These are phyloP conservation scores for Bauhinia variegata DNA, from an alignment of 306 rosid species.

Conservation along the genomic window DNA sequence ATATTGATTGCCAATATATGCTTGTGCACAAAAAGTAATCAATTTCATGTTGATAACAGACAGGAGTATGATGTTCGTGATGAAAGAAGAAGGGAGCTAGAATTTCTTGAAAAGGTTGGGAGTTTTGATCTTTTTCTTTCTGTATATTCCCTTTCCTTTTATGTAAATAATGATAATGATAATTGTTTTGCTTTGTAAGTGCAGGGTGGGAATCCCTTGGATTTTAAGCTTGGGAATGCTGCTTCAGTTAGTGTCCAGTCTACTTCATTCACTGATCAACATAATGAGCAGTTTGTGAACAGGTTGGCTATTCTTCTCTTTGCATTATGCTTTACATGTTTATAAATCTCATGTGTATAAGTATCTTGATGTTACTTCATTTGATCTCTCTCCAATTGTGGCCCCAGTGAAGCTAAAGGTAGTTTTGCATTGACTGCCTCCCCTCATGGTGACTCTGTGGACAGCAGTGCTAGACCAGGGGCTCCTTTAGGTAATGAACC, in stretches of 20 bases:
- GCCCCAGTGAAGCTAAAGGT: slow-evolving; percentile 92
- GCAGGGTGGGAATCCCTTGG: slow-evolving; percentile 98
- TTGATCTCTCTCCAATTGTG: slow-evolving; percentile 25
- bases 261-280: slow-evolving; percentile 91
- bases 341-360: slow-evolving; percentile 27
- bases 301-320: slow-evolving; percentile 61
- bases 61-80: slow-evolving; percentile 90
- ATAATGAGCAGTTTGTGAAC: slow-evolving; percentile 85
- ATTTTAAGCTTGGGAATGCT: slow-evolving; percentile 81
- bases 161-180: slow-evolving; percentile 33
- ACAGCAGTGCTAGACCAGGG: slow-evolving; percentile 94
- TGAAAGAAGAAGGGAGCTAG: slow-evolving; percentile 93
- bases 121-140: slow-evolving; percentile 36
- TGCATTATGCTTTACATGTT: slow-evolving; percentile 19
- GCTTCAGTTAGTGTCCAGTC: slow-evolving; percentile 97
- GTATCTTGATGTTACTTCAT: slow-evolving; percentile 7
- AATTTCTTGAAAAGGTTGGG: slow-evolving; percentile 94
- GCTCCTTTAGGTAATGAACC: slow-evolving; percentile 81
- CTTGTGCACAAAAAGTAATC: slow-evolving; percentile 11
- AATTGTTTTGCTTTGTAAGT: slow-evolving; percentile 37
- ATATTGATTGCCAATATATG: slow-evolving; percentile 28
- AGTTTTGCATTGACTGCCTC: slow-evolving; percentile 98
- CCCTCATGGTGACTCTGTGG: slow-evolving; percentile 97
- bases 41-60: slow-evolving; percentile 62
- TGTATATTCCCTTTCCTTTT: slow-evolving; percentile 11